These are phyloP conservation scores for Trametes meyenii DNA, from an alignment of 768 basidiomycete genomes.

Conservation along the genomic window DNA sequence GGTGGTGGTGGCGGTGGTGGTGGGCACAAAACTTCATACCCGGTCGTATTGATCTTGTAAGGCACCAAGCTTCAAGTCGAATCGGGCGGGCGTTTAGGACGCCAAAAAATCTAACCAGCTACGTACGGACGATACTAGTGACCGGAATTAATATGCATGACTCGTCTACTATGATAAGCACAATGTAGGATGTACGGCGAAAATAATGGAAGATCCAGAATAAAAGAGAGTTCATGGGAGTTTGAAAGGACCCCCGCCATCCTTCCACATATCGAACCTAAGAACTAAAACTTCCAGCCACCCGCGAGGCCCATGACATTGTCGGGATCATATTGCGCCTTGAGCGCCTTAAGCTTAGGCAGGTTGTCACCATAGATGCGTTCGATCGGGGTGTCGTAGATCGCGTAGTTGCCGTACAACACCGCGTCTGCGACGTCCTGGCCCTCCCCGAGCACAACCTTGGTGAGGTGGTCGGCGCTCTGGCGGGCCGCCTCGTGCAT, in stretches of 20 bases:
- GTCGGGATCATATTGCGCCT: conserved; percentile 52
- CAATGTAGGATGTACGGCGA: not conserved
- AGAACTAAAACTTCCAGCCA: conserved; percentile 51
- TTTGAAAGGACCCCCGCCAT: not conserved
- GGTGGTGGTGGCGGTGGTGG: too few relatives aligned
- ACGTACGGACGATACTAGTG: too few relatives aligned
- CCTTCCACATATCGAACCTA: not conserved
- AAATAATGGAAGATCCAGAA: not conserved
- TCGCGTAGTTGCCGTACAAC: conserved; percentile 65
- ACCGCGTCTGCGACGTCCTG: conserved; percentile 43
- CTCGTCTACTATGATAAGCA: not conserved
- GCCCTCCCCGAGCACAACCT: conserved; percentile 43
- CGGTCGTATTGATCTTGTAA: too few relatives aligned
- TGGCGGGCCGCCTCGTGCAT: conserved; percentile 44
- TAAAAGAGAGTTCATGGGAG: not conserved
- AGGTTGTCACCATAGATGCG: conserved; percentile 56
- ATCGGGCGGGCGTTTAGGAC: too few relatives aligned
- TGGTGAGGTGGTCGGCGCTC: conserved; percentile 44
- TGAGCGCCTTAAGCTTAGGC: conserved; percentile 42
- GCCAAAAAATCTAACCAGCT: too few relatives aligned
- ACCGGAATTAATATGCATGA: too few relatives aligned
- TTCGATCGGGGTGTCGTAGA: conserved; percentile 51
- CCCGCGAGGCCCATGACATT: conserved; percentile 70
- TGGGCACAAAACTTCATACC: too few relatives aligned
- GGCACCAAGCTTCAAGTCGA: too few relatives aligned